Evolutionary conservation across 163 green algal species (phyloP), one percentile per base, ranked within the genome.

Genomic region (Trebouxiophyceae sp.): DNA sequence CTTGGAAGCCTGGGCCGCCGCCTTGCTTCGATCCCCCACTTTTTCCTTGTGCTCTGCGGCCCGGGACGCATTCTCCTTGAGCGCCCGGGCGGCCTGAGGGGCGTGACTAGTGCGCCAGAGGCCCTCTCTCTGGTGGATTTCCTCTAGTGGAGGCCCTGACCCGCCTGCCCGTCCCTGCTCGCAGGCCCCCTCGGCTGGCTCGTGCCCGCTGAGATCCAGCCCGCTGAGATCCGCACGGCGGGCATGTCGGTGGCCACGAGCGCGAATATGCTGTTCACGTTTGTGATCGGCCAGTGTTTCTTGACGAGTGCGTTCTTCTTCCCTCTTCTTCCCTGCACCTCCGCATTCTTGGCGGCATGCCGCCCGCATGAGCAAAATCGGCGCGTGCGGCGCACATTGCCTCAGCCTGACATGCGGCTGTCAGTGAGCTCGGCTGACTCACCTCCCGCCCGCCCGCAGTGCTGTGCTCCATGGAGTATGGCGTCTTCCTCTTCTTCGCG

Each of bases 241-340:
- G 79, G 79, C 33, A 70, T 69, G 27, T 72, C 65, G 47, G 73
- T 87, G 67, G 77, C 76, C 47, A 75, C 75, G 16, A 70, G 63
- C 56, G 34, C 61, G 32, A 87, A 87, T 75, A 79, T 89, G 63
- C 57, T 86, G 26, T 89, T 90, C 70, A 87, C 77, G 55, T 93
- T 93, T 60, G 60, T 91, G 50, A 86, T 94, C 54, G 84, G 82
- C 24, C 86, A 93, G 77, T 71, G 62, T 62, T 92, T 93, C 77
- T 67, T 89, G 4, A 77, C 77, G 70, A 87, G n/a, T n/a, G n/a
- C n/a, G n/a, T n/a, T n/a, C n/a, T n/a, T n/a, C n/a, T n/a, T n/a
- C n/a, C n/a, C n/a, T n/a, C n/a, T n/a, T n/a, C n/a, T n/a, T n/a
- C n/a, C n/a, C n/a, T n/a, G n/a, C n/a, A n/a, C n/a, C n/a, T n/a